phyloP scores from a whole-genome alignment of 352 stramenopile species.

The Pythium utonaiense region DNA sequence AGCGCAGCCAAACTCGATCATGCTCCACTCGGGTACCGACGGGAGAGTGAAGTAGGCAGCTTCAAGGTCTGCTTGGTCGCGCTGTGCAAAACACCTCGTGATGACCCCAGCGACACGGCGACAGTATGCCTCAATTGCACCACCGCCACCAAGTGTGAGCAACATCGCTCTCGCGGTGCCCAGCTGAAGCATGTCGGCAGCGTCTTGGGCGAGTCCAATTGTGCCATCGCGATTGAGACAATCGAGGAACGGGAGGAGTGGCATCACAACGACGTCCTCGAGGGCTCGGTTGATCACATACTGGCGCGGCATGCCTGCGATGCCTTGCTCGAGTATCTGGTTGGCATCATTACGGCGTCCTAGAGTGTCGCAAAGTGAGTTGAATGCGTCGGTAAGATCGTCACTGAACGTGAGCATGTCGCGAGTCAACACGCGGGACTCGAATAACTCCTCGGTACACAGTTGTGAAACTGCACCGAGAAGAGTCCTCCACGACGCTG shows the following conservation, averaged over 20 bases:
- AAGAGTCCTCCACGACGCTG: slow-evolving; percentile 1
- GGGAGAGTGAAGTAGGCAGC: slow-evolving; percentile 4
- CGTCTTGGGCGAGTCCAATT: slow-evolving; percentile 11
- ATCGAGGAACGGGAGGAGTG: slow-evolving; percentile 31
- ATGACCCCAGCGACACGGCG: neutral
- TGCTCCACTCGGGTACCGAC: neutral
- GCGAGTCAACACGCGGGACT: slow-evolving; percentile 27
- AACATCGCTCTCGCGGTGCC: neutral
- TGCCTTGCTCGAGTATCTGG: slow-evolving; percentile 21
- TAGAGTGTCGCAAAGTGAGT: slow-evolving; percentile 21
- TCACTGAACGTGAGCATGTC: slow-evolving; percentile 30
- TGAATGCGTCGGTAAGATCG: slow-evolving; percentile 26
- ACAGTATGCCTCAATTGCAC: slow-evolving; percentile 2
- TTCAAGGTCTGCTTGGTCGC: neutral
- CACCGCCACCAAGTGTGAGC: neutral
- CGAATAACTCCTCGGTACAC: slow-evolving; percentile 27
- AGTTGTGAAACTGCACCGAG: slow-evolving; percentile 7
- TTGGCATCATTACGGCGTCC: slow-evolving; percentile 8
- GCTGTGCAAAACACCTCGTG: neutral
- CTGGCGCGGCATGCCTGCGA: slow-evolving; percentile 1
- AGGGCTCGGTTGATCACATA: neutral
- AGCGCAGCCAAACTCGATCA: slow-evolving; percentile 1
- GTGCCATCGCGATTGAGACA: slow-evolving; percentile 24
- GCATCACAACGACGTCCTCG: slow-evolving; percentile 23
- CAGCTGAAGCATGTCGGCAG: neutral